phyloP scores from a whole-genome alignment of 2,329 filamentous ascomycete species.

The Eutypella sp. region DNA sequence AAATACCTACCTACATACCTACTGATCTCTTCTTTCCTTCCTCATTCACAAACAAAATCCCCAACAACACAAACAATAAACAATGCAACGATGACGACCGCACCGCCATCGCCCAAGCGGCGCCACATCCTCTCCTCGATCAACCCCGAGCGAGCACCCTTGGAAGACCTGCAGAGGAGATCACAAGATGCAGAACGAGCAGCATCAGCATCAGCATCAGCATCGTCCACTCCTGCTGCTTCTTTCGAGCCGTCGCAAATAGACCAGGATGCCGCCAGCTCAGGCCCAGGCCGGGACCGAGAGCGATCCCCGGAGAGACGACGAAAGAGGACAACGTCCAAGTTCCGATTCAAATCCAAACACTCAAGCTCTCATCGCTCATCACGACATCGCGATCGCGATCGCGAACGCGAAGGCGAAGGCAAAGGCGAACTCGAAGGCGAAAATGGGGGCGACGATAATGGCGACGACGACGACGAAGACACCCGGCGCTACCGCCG shows the following conservation, averaged over 20 bases:
- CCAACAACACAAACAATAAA: constrained; percentile 8
- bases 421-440: constrained; percentile 7
- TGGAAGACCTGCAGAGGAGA: constrained; percentile 5
- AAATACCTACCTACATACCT: not conserved
- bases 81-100: constrained; percentile 23
- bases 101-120: constrained; percentile 26
- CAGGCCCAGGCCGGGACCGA: too few species aligned
- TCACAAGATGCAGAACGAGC: constrained; percentile 1
- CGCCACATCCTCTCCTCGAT: constrained; percentile 30
- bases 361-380: constrained; percentile 21
- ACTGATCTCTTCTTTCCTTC: too few species aligned
- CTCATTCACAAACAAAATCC: not conserved
- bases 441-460: not conserved
- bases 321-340: constrained; percentile 24
- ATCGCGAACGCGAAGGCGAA: constrained; percentile 8
- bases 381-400: constrained; percentile 16
- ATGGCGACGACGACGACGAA: not conserved
- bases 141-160: constrained; percentile 23
- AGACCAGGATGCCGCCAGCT: too few species aligned
- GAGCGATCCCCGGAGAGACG: too few species aligned
- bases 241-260: not conserved
- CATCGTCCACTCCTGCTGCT: not conserved
- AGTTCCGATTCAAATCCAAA: constrained; percentile 39
- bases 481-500: not conserved
- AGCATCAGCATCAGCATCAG: not conserved